A percentile compares a stretch with the other conserved stretches of the same genome.
Evolutionary conservation across 1,139 yeast genomes (phyloP).

Genomic region (Debaryomyces robertsiae): DNA sequence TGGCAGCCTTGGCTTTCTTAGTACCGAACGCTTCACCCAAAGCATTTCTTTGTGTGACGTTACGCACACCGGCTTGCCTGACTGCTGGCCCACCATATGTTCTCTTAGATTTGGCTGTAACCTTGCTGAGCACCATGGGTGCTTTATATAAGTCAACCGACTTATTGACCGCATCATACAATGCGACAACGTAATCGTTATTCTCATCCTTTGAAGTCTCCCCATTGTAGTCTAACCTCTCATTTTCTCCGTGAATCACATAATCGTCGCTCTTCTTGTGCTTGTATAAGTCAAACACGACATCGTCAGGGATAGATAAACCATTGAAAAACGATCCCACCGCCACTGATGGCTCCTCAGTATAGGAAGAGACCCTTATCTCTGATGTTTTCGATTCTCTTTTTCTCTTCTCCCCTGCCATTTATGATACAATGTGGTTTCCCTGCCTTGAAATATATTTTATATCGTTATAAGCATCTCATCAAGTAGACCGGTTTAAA

Average conservation of each 20-base stretch:
- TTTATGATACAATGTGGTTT: constrained; percentile 8
- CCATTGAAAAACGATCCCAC: constrained; percentile 76
- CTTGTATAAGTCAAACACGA: constrained; percentile 65
- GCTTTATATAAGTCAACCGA: constrained; percentile 64
- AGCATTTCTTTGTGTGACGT: constrained; percentile 67
- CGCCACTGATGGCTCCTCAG: constrained; percentile 39
- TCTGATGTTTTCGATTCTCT: constrained; percentile 31
- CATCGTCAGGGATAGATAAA: constrained; percentile 57
- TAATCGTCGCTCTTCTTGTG: constrained; percentile 49
- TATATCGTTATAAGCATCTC: no score
- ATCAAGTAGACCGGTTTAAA: not conserved
- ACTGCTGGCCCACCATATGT: constrained; percentile 61
- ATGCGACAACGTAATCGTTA: constrained; percentile 60
- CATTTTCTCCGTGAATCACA: constrained; percentile 78
- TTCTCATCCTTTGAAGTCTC: constrained; percentile 43
- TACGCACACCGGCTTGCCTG: constrained; percentile 56
- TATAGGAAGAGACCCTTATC: constrained; percentile 31
- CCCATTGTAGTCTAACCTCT: constrained; percentile 74
- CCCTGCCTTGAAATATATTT: not conserved
- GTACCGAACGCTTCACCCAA: constrained; percentile 98
- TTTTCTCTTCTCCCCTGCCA: constrained; percentile 27
- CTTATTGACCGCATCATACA: constrained; percentile 64
- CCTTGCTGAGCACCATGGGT: constrained; percentile 58
- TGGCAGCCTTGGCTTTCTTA: constrained; percentile 90
- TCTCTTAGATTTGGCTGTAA: constrained; percentile 56